Percentiles rank a stretch among this genome's conserved stretches.
phyloP scores from a whole-genome alignment of 371 early-diverging fungal species.

The Syncephalastrum sp. region DNA sequence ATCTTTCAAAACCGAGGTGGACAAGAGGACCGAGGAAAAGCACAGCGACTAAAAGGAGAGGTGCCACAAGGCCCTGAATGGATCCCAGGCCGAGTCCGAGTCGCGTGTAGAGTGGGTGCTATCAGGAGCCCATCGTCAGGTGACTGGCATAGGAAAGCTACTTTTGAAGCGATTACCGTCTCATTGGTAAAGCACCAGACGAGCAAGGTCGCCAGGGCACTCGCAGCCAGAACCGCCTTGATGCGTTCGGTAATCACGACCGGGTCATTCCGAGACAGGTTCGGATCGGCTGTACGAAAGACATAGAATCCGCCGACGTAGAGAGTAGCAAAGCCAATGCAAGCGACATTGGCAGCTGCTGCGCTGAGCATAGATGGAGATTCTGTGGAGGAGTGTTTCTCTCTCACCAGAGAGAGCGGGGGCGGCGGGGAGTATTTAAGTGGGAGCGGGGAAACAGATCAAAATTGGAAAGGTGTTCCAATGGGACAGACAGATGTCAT shows the following conservation, averaged over 20 bases:
- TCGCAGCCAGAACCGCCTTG: conserved; percentile 33
- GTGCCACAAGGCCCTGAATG: conserved; percentile 4
- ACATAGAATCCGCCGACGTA: conserved; percentile 46
- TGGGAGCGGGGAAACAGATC: no score
- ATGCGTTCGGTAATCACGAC: conserved; percentile 37
- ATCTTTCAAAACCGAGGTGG: conserved; percentile 31
- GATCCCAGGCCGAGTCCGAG: neutral
- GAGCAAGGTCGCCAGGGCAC: conserved; percentile 17
- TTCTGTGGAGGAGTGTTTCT: no score
- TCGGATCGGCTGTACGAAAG: conserved; percentile 12
- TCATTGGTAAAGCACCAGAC: conserved; percentile 18
- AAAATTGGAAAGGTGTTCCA: no score
- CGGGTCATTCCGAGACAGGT: conserved; percentile 33
- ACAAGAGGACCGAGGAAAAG: conserved; percentile 58
- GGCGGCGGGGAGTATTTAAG: no score
- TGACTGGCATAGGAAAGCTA: neutral
- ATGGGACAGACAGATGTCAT: no score
- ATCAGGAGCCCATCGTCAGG: neutral
- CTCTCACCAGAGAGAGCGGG: no score
- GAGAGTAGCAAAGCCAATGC: conserved; percentile 30
- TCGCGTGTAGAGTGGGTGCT: neutral
- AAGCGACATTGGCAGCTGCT: conserved; percentile 28
- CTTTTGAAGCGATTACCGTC: conserved; percentile 2
- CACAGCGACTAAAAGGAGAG: conserved; percentile 26
- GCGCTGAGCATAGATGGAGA: no score